phyloP scores from a whole-genome alignment of 345 rosid genomes.

The Erodium maritimum region DNA sequence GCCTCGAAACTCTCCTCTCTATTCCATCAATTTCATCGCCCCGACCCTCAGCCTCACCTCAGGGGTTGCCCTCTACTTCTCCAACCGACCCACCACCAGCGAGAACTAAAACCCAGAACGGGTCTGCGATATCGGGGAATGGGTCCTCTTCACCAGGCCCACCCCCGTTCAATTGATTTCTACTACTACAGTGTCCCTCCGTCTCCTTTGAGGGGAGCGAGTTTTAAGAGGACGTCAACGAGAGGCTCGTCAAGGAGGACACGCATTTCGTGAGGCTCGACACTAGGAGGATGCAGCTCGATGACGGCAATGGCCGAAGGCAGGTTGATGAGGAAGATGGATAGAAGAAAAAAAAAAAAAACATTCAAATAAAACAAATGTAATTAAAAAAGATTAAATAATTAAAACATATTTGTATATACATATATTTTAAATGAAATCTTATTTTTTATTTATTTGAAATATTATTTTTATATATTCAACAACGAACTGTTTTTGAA shows the following conservation, averaged over 20 bases:
- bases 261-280: constrained; percentile 59
- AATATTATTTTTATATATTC: no score
- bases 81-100: not conserved
- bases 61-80: constrained; percentile 25
- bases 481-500: no score
- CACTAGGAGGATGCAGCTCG: constrained; percentile 38
- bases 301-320: constrained; percentile 5
- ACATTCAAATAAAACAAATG: no score
- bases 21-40: no score
- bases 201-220: constrained; percentile 40
- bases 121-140: constrained; percentile 49
- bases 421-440: no score
- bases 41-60: constrained; percentile 56
- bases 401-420: no score
- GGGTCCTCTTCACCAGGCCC: constrained; percentile 75
- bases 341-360: no score
- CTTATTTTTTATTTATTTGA: no score
- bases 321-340: constrained; percentile 12
- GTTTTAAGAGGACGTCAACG: constrained; percentile 40
- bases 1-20: no score
- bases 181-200: constrained; percentile 74
- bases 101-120: not conserved
- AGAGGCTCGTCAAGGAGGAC: constrained; percentile 61
- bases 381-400: no score
- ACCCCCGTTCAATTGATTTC: constrained; percentile 84